phyloP scores from a whole-genome alignment of 805 yeast species.

The Grigorovia transvaalensis region DNA sequence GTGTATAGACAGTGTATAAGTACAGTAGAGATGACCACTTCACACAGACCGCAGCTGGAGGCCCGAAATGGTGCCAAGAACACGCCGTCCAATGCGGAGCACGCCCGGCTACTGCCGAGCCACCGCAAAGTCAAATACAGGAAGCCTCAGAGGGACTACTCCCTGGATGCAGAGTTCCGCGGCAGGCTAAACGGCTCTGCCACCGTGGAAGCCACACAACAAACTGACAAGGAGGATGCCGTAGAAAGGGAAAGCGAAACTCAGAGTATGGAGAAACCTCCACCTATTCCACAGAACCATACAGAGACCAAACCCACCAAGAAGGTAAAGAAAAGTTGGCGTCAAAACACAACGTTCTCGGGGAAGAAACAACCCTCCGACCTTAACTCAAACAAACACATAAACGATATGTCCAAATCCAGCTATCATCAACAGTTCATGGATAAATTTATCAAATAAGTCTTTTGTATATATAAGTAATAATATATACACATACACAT shows the following conservation, averaged over 20 bases:
- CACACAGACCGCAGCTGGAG: constrained; percentile 61
- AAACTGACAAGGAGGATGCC: constrained; percentile 5
- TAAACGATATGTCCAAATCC: constrained; percentile 31
- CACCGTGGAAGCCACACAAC: no score
- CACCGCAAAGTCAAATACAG: constrained; percentile 41
- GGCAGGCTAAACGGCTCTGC: neutral
- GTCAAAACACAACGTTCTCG: constrained; percentile 18
- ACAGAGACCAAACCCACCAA: constrained; percentile 12
- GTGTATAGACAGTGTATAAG: neutral
- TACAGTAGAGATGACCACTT: constrained; percentile 44
- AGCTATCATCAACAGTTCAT: constrained; percentile 35
- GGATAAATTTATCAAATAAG: constrained; percentile 30
- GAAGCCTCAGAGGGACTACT: neutral
- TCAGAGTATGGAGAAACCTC: no score
- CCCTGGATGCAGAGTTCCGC: constrained; percentile 2
- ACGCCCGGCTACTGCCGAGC: constrained; percentile 44
- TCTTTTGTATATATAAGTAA: neutral
- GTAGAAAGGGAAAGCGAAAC: constrained; percentile 2
- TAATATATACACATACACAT: no score
- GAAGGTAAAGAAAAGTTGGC: constrained; percentile 9
- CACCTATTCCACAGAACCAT: constrained; percentile 21
- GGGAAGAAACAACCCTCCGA: constrained; percentile 15
- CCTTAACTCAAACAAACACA: constrained; percentile 10
- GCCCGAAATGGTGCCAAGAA: constrained; percentile 45
- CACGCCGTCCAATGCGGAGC: constrained; percentile 37